These are phyloP conservation scores for Eucalyptus rudis DNA, from an alignment of 345 rosid genomes.

Conservation along the genomic window DNA sequence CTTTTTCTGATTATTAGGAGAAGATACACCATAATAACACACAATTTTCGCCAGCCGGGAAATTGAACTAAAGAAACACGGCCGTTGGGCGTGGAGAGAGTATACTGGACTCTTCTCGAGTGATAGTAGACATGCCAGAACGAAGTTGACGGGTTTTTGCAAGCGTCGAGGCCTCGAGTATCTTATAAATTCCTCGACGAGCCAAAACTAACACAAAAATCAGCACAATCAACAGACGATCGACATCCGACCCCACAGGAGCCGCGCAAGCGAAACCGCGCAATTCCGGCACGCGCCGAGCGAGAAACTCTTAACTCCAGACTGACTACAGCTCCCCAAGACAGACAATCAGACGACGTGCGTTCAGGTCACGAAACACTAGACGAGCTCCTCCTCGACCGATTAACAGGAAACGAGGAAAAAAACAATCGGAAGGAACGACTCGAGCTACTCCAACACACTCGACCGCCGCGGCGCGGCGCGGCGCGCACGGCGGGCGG, in stretches of 20 bases:
- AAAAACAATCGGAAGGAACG: neutral
- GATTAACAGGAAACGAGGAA: neutral
- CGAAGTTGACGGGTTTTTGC: neutral
- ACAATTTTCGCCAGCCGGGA: neutral
- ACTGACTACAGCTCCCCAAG: neutral
- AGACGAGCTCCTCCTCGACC: neutral
- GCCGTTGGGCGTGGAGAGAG: neutral
- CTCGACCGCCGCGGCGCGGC: neutral
- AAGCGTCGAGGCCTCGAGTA: neutral
- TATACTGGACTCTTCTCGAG: neutral
- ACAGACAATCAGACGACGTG: neutral
- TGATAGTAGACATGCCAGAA: neutral
- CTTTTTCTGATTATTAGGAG: neutral
- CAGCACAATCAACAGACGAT: neutral
- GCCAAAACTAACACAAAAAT: neutral
- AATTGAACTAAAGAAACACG: neutral
- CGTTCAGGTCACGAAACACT: neutral
- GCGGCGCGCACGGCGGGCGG: neutral
- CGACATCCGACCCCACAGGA: neutral
- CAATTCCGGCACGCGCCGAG: neutral
- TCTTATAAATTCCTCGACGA: neutral
- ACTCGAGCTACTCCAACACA: neutral
- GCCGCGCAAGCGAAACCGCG: neutral
- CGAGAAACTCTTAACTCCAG: neutral
- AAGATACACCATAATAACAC: neutral